A percentile compares a stretch with the other conserved stretches of the same genome.
Evolutionary conservation across 768 basidiomycete species (phyloP).

Genomic region (Lactifluus subvellereus): DNA sequence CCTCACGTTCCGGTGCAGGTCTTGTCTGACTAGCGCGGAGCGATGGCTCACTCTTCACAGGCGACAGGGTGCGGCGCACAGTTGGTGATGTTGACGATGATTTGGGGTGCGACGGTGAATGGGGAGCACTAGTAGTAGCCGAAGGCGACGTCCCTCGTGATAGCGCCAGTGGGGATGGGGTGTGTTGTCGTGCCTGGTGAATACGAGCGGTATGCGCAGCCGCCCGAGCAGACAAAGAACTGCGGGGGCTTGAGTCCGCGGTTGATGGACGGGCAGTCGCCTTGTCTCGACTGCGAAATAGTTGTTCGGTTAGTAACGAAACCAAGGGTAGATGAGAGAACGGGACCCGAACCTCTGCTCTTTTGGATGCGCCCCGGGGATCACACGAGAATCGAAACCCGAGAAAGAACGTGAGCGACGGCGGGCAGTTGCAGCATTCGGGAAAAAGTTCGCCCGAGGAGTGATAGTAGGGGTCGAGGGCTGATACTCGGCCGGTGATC

Average conservation of each 20-base stretch:
- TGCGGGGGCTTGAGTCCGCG: neutral
- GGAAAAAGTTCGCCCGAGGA: constrained; percentile 60
- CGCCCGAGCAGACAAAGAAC: neutral
- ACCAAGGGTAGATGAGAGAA: neutral
- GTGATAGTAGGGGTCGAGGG: constrained; percentile 26
- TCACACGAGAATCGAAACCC: constrained; percentile 45
- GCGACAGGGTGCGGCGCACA: constrained; percentile 1
- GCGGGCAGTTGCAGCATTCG: constrained; percentile 44
- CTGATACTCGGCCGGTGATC: neutral
- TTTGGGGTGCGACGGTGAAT: neutral
- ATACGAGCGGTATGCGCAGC: constrained; percentile 12
- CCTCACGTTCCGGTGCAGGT: constrained; percentile 1
- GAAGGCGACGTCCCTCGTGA: neutral
- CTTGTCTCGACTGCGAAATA: constrained; percentile 2
- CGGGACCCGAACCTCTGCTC: constrained; percentile 24
- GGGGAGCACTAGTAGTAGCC: neutral
- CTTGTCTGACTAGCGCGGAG: neutral
- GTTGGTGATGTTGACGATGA: constrained; percentile 8
- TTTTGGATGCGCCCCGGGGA: constrained; percentile 26
- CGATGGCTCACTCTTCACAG: constrained; percentile 12
- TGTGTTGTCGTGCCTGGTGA: constrained; percentile 20
- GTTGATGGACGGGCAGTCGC: constrained; percentile 8
- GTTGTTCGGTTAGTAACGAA: neutral
- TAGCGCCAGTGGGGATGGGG: constrained; percentile 23
- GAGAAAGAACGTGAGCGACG: constrained; percentile 71